phyloP scores from a whole-genome alignment of 805 yeast species.

The Saccharomycopsis synnaedendra region DNA sequence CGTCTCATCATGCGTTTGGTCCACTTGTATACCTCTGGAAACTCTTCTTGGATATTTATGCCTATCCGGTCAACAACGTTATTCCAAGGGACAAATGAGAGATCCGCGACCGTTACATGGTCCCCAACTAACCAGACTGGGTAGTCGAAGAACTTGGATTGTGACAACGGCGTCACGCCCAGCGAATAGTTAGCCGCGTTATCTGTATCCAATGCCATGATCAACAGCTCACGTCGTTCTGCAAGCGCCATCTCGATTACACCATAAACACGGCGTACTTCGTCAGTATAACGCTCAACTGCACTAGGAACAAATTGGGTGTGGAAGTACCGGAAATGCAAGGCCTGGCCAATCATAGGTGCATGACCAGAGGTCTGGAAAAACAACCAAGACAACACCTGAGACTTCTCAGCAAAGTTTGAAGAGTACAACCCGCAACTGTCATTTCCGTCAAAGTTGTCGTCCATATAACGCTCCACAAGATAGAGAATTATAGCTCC shows the following conservation, averaged over 20 bases:
- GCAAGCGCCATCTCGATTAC: slow-evolving; percentile 93
- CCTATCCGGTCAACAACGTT: slow-evolving; percentile 91
- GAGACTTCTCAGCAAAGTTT: slow-evolving; percentile 68
- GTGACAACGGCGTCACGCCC: slow-evolving; percentile 80
- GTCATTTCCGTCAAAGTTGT: slow-evolving; percentile 37
- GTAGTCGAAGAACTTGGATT: slow-evolving; percentile 77
- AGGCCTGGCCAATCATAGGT: slow-evolving; percentile 97
- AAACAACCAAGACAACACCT: slow-evolving; percentile 79
- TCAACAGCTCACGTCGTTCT: slow-evolving; percentile 79
- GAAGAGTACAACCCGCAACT: slow-evolving; percentile 72
- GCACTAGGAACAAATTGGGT: slow-evolving; percentile 79
- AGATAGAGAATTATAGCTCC: slow-evolving; percentile 84
- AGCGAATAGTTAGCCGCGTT: slow-evolving; percentile 81
- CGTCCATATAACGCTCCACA: slow-evolving; percentile 54
- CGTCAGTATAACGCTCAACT: slow-evolving; percentile 82
- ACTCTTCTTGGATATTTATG: slow-evolving; percentile 74
- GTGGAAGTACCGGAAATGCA: slow-evolving; percentile 88
- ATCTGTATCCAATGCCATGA: slow-evolving; percentile 80
- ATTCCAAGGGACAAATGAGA: slow-evolving; percentile 94
- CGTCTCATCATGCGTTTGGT: slow-evolving; percentile 92
- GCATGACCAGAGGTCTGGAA: slow-evolving; percentile 97
- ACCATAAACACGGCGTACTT: slow-evolving; percentile 86
- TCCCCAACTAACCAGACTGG: slow-evolving; percentile 96
- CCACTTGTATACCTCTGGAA: slow-evolving; percentile 95
- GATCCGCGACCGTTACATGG: slow-evolving; percentile 71